Conservation (phyloP, 2,329 filamentous ascomycete genomes). For the Colletotrichum graminicola region DNA sequence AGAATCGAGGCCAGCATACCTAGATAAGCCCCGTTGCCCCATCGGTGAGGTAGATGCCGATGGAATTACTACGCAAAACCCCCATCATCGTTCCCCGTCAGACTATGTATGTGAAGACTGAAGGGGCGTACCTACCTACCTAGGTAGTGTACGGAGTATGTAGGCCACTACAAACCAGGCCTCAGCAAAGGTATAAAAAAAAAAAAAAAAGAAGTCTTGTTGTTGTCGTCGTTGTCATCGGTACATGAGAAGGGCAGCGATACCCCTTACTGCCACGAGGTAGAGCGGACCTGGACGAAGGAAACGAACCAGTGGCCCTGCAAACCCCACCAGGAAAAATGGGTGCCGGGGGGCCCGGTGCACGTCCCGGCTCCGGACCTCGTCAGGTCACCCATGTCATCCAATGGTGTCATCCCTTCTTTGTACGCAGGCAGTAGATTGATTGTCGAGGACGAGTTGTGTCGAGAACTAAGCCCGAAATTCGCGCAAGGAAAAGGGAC, state of each 20-base stretch:
- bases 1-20: background rate
- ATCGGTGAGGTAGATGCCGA: background rate
- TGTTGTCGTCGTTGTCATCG: background rate
- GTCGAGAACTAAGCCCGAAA: background rate
- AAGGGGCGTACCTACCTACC: too few species aligned
- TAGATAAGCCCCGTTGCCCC: background rate
- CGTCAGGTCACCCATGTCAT: conserved; percentile 22
- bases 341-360: conserved; percentile 14
- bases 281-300: conserved; percentile 12
- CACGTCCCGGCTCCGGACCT: conserved; percentile 18
- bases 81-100: background rate
- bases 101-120: background rate
- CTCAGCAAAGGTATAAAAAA: too few species aligned
- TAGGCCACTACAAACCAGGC: background rate
- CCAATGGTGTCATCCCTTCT: conserved; percentile 26
- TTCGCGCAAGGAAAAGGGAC: background rate
- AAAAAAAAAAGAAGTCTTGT: too few species aligned
- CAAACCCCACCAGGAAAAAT: conserved; percentile 25
- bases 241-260: conserved; percentile 5
- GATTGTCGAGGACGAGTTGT: background rate
- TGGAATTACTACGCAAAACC: conserved; percentile 6
- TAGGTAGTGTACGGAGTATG: too few species aligned
- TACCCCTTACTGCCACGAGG: conserved; percentile 27
- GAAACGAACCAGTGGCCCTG: conserved; percentile 22
- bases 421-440: background rate